These are phyloP conservation scores for Salix dunnii DNA, from an alignment of 345 rosid genomes.

Conservation along the genomic window DNA sequence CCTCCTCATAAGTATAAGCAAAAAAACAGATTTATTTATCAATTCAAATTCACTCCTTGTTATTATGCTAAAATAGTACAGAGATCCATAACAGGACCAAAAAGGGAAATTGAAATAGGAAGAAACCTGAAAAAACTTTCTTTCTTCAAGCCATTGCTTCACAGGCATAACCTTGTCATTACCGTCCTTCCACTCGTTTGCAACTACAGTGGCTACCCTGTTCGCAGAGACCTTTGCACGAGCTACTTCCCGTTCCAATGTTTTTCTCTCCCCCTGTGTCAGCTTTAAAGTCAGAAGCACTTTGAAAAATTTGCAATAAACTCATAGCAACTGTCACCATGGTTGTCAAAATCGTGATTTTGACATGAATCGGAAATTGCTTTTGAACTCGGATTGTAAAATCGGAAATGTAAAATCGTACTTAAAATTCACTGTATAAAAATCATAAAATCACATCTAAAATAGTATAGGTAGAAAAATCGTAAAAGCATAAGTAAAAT, in stretches of 20 bases:
- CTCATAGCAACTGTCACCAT: neutral
- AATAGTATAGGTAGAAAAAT: too few relatives aligned
- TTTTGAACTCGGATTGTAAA: too few relatives aligned
- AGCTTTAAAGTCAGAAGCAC: conserved; percentile 20
- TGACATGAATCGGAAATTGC: too few relatives aligned
- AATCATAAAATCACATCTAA: too few relatives aligned
- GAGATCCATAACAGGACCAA: neutral
- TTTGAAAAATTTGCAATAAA: conserved; percentile 2
- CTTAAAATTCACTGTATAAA: too few relatives aligned
- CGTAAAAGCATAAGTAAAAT: too few relatives aligned
- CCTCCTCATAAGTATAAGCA: neutral
- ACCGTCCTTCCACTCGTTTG: conserved; percentile 54
- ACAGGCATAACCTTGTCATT: conserved; percentile 56
- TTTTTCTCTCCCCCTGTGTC: conserved; percentile 44
- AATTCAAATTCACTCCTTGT: neutral
- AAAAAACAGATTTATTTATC: neutral
- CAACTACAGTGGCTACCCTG: conserved; percentile 50
- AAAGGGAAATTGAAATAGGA: neutral
- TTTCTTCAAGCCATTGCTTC: conserved; percentile 49
- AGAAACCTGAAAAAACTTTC: conserved; percentile 42
- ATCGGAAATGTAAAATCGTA: too few relatives aligned
- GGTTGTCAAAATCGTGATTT: too few relatives aligned
- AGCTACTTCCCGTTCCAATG: conserved; percentile 47
- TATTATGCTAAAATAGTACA: neutral
- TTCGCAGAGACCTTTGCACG: conserved; percentile 50